phyloP scores from a whole-genome alignment of 495 filamentous ascomycete genomes.

The Hyaloscypha bicolor region DNA sequence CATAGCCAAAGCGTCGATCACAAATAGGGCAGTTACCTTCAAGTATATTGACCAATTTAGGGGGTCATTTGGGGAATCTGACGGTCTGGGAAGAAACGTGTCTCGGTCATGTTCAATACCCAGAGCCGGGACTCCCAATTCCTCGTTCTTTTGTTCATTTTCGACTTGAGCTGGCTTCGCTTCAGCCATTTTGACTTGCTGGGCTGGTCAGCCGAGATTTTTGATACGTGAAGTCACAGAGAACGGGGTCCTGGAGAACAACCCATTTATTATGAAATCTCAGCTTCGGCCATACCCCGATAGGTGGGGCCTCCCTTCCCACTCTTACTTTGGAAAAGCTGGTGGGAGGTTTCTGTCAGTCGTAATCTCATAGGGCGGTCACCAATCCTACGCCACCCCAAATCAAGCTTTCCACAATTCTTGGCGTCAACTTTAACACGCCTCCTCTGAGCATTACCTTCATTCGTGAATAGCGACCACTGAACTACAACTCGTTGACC shows the following conservation, averaged over 20 bases:
- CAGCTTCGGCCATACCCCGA: neutral
- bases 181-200: neutral
- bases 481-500: neutral
- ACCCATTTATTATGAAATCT: neutral
- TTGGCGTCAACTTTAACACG: neutral
- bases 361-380: neutral
- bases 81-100: constrained; percentile 4
- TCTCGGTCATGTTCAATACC: neutral
- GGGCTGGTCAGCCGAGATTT: neutral
- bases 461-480: neutral
- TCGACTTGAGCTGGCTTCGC: neutral
- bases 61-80: neutral
- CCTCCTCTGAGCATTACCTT: neutral
- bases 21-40: neutral
- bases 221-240: neutral
- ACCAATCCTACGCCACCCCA: neutral
- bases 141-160: neutral
- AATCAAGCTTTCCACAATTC: neutral
- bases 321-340: neutral
- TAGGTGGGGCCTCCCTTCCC: neutral
- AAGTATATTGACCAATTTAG: constrained; percentile 6
- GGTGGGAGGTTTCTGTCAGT: too few relatives aligned
- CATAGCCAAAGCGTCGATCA: neutral
- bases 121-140: neutral
- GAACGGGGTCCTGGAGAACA: neutral